These are phyloP conservation scores for Allantophomopsis cytisporea DNA, from an alignment of 2,329 filamentous ascomycete species.

Conservation along the genomic window DNA sequence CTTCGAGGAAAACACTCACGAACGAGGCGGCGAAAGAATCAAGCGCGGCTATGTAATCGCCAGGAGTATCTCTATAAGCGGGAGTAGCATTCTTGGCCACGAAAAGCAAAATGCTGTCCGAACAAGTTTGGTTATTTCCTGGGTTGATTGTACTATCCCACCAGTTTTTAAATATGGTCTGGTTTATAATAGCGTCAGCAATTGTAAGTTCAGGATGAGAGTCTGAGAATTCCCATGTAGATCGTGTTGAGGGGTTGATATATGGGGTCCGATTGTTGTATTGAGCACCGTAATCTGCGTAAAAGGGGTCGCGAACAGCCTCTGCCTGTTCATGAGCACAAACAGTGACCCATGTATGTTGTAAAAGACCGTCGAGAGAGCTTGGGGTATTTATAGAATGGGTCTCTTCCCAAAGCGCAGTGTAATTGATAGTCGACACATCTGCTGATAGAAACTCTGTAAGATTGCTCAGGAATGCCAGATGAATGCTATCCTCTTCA, in stretches of 20 bases:
- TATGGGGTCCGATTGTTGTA: constrained; percentile 31
- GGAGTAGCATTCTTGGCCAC: constrained; percentile 23
- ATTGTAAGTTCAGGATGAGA: constrained; percentile 20
- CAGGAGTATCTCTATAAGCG: constrained; percentile 33
- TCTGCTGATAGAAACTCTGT: constrained; percentile 25
- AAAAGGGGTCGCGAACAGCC: constrained; percentile 33
- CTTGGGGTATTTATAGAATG: too few species aligned
- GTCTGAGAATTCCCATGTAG: constrained; percentile 28
- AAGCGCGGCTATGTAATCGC: too few species aligned
- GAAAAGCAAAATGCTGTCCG: constrained; percentile 33
- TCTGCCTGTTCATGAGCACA: too few species aligned
- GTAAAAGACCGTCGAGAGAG: too few species aligned
- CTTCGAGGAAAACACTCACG: constrained; percentile 31
- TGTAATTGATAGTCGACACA: constrained; percentile 11
- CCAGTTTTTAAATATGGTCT: constrained; percentile 30
- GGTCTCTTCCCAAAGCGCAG: constrained; percentile 9
- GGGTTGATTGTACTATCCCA: constrained; percentile 30
- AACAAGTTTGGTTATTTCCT: constrained; percentile 28
- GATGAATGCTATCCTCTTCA: constrained; percentile 22
- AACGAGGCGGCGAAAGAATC: too few species aligned
- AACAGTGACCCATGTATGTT: too few species aligned
- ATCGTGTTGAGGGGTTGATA: constrained; percentile 32
- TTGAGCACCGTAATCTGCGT: constrained; percentile 29
- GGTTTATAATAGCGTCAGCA: constrained; percentile 31
- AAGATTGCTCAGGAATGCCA: constrained; percentile 28